These are phyloP conservation scores for Botrytis cinerea DNA, from an alignment of 2,329 filamentous ascomycete species.

Conservation along the genomic window DNA sequence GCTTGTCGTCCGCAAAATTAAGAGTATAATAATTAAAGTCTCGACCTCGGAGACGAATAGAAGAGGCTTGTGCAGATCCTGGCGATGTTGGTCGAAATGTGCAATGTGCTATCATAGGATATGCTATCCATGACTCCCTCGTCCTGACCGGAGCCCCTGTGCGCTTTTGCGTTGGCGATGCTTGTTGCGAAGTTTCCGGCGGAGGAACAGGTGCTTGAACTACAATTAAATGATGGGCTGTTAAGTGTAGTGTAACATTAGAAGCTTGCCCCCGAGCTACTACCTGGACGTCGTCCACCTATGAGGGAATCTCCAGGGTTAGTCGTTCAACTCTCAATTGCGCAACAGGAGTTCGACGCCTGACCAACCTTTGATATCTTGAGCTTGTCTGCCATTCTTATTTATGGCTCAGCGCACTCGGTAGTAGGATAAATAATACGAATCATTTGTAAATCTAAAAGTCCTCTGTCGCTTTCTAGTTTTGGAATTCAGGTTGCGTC, in stretches of 20 bases:
- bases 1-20: conserved; percentile 73
- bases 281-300: conserved; percentile 63
- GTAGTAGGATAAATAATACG: conserved; percentile 8
- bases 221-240: conserved; percentile 59
- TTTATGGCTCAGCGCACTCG: conserved; percentile 27
- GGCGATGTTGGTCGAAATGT: conserved; percentile 72
- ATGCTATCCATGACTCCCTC: conserved; percentile 89
- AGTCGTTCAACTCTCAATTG: conserved; percentile 10
- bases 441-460: conserved; percentile 15
- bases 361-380: conserved; percentile 47
- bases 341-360: conserved; percentile 4
- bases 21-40: conserved; percentile 95
- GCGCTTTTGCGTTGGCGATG: conserved; percentile 31
- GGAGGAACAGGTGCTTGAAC: conserved; percentile 40
- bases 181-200: conserved; percentile 9
- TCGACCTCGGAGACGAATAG: conserved; percentile 83
- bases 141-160: conserved; percentile 43
- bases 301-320: conserved; percentile 31
- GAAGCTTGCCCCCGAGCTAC: conserved; percentile 59
- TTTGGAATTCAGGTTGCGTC: background rate
- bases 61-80: conserved; percentile 69
- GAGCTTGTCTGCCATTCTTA: conserved; percentile 47
- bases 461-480: background rate
- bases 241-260: conserved; percentile 59
- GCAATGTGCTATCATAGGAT: conserved; percentile 85